These are phyloP conservation scores for Cytospora schulzeri DNA, from an alignment of 2,329 filamentous ascomycete genomes.

Conservation along the genomic window DNA sequence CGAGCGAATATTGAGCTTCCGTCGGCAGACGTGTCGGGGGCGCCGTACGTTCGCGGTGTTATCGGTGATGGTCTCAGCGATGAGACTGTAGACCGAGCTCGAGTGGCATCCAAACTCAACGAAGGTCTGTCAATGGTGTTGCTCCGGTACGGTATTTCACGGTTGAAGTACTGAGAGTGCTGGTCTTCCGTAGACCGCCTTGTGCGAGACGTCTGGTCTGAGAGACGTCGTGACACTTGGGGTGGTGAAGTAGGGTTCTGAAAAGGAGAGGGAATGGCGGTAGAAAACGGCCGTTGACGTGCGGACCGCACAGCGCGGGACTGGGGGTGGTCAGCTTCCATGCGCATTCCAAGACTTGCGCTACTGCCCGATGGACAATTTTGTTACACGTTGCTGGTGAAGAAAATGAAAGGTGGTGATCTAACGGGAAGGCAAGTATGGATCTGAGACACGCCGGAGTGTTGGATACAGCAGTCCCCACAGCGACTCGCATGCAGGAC, in stretches of 20 bases:
- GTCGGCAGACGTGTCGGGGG: slow-evolving; percentile 45
- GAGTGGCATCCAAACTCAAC: slow-evolving; percentile 38
- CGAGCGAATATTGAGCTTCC: slow-evolving; percentile 35
- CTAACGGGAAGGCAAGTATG: slow-evolving; percentile 15
- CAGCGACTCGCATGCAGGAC: slow-evolving; percentile 21
- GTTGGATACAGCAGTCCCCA: slow-evolving; percentile 22
- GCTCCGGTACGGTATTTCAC: slow-evolving; percentile 49
- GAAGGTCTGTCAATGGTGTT: slow-evolving; percentile 46
- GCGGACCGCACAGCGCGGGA: slow-evolving; percentile 50
- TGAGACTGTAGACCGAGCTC: slow-evolving; percentile 38
- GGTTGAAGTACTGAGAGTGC: slow-evolving; percentile 41
- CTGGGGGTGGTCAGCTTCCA: slow-evolving; percentile 40
- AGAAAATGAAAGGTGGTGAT: slow-evolving; percentile 21
- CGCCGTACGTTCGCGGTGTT: slow-evolving; percentile 51
- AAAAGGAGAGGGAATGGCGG: slow-evolving; percentile 46
- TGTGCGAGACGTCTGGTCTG: slow-evolving; percentile 52
- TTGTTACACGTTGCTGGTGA: slow-evolving; percentile 11
- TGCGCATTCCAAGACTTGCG: slow-evolving; percentile 27
- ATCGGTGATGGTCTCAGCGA: slow-evolving; percentile 45
- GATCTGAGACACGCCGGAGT: slow-evolving; percentile 24
- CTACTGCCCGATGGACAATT: slow-evolving; percentile 9
- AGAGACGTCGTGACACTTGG: slow-evolving; percentile 54
- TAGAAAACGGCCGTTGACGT: slow-evolving; percentile 57
- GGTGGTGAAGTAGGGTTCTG: slow-evolving; percentile 54
- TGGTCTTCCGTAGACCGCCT: slow-evolving; percentile 47